These are phyloP conservation scores for Coniochaeta ligniaria DNA, from an alignment of 2,329 filamentous ascomycete species.

Conservation along the genomic window DNA sequence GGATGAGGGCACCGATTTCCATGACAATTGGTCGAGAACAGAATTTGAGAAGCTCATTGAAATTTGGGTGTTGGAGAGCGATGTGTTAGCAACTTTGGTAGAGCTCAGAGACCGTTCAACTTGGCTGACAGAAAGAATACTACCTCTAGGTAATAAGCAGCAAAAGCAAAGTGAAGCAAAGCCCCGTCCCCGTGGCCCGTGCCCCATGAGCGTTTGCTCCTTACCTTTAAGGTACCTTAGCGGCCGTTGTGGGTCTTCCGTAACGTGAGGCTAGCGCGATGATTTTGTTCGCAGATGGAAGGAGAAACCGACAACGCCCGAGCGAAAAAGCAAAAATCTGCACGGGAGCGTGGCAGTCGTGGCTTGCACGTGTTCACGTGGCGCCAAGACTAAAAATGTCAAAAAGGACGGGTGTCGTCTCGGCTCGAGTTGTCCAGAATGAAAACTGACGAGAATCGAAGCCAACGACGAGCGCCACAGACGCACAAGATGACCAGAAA, in stretches of 20 bases:
- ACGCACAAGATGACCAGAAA: not conserved
- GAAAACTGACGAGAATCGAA: not conserved
- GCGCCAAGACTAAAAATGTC: not conserved
- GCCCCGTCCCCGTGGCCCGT: no score
- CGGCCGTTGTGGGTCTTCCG: not conserved
- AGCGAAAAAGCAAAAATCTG: not conserved
- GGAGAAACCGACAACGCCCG: not conserved
- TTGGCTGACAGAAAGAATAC: no score
- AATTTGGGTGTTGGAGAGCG: no score
- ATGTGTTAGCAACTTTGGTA: no score
- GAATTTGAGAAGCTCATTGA: no score
- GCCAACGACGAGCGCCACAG: not conserved
- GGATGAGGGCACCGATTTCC: no score
- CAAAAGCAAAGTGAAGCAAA: no score
- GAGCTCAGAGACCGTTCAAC: no score
- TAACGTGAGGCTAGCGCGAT: not conserved
- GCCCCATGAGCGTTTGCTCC: not conserved
- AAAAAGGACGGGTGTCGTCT: not conserved
- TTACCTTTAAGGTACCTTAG: not conserved
- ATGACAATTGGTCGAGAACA: no score
- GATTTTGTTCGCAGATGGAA: not conserved
- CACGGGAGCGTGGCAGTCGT: not conserved
- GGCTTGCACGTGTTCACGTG: conserved; percentile 3
- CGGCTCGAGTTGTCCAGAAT: not conserved
- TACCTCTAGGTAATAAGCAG: no score